A percentile compares a stretch with the other conserved stretches of the same genome.
These are phyloP conservation scores for Dothideomycetes sp. DNA, from an alignment of 2,329 filamentous ascomycete genomes.

Conservation along the genomic window DNA sequence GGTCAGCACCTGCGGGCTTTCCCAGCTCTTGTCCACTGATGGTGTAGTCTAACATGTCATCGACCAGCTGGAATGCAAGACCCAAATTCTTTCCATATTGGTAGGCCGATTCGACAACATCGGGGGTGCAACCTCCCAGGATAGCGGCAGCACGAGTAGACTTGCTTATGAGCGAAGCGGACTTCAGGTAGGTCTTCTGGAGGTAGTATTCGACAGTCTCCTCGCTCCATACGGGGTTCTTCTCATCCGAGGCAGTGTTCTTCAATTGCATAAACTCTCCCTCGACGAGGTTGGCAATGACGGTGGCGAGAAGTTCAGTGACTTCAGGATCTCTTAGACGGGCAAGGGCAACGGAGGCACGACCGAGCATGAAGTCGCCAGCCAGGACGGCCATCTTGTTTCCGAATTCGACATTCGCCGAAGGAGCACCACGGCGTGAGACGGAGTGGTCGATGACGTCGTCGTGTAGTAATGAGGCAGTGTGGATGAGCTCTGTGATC, in stretches of 20 bases:
- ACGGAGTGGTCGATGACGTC: constrained; percentile 94
- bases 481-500: constrained; percentile 96
- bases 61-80: constrained; percentile 90
- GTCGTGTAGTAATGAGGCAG: constrained; percentile 90
- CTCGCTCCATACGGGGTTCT: constrained; percentile 73
- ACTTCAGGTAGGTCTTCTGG: constrained; percentile 97
- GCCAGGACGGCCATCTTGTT: constrained; percentile 99
- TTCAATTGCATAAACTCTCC: constrained; percentile 99
- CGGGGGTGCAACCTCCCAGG: constrained; percentile 62
- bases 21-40: constrained; percentile 73
- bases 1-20: constrained; percentile 87
- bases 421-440: constrained; percentile 70
- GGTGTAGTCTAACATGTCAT: constrained; percentile 97
- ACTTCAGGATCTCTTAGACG: constrained; percentile 87
- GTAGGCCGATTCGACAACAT: constrained; percentile 85
- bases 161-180: constrained; percentile 90
- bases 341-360: constrained; percentile 86
- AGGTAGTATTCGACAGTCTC: constrained; percentile 88
- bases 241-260: constrained; percentile 84
- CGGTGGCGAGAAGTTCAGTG: constrained; percentile 84
- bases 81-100: constrained; percentile 87
- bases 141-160: constrained; percentile 84
- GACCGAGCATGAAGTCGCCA: constrained; percentile 88
- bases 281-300: constrained; percentile 95
- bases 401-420: constrained; percentile 88